Base-by-base conservation (phyloP, 352 stramenopile genomes). In the Achlya hypogyna region DNA sequence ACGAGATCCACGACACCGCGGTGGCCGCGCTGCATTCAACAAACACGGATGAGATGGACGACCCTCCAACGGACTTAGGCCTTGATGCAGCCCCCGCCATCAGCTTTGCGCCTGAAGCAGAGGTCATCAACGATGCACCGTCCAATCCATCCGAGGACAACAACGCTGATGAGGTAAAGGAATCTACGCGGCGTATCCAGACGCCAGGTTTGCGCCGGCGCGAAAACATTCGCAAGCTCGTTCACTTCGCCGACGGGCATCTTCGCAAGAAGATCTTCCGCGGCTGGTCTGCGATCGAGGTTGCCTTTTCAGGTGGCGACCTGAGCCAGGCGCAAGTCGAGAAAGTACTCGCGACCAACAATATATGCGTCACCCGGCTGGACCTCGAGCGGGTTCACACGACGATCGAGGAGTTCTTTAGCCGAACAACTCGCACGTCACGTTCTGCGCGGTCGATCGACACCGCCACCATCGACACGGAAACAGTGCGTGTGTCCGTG, bases 251-350 rank as follows among this genome's bases (percentile, higher is more conserved):
- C n/a, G 60, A 67, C 20, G 43, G 23, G 20, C 43, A 67, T 58
- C 23, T 54, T 31, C 42, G 28, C 1, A 67, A 67, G 22, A 67
- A 67, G 35, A 47, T 67, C 3, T 67, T 67, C 22, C 51, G 51
- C n/a, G 38, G 60, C 25, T 67, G 60, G 60, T 49, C 51, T 1
- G n/a, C 38, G 28, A 58, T 67, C 32, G 60, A 67, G 25, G 56
- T 67, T 67, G 60, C 60, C 2, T 67, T 67, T 22, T 67, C 60
- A 5, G 60, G 60, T 43, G 60, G 60, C 10, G 60, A 67, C 23
- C 49, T 67, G n/a, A 67, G 10, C 28, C 60, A 67, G 25, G 27
- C 16, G 4, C 60, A 67, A 58, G 60, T 67, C 34, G 60, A 67
- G 32, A 31, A 38, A n/a, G 60, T 67, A 23, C 28, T 67, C 12